Evolutionary conservation across 345 rosid genomes (phyloP).

Genomic region (Eucalyptus camaldulensis): DNA sequence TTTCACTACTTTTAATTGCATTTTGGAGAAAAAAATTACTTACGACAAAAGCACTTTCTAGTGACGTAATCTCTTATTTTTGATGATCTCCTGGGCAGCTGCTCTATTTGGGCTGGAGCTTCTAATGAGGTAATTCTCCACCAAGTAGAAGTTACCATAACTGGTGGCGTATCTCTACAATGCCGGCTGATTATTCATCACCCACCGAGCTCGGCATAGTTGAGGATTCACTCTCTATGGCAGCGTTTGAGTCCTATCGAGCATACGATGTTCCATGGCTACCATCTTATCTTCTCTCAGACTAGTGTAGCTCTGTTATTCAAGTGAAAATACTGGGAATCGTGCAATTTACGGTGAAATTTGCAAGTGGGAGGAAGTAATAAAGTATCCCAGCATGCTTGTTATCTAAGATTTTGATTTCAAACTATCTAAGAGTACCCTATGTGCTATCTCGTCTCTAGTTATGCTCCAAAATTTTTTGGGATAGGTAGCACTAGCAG

Average conservation of each 20-base stretch:
- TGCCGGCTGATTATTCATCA: constrained; percentile 43
- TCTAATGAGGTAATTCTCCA: background rate
- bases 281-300: background rate
- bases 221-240: constrained; percentile 41
- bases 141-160: background rate
- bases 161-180: background rate
- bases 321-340: too few species aligned
- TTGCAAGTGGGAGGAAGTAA: too few species aligned
- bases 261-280: background rate
- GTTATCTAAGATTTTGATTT: too few species aligned
- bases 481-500: too few species aligned
- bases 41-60: too few species aligned
- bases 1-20: background rate
- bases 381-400: too few species aligned
- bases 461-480: too few species aligned
- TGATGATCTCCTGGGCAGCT: background rate
- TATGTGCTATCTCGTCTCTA: too few species aligned
- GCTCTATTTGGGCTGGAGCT: background rate
- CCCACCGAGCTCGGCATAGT: constrained; percentile 48
- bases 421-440: too few species aligned
- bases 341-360: too few species aligned
- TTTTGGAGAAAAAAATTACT: background rate
- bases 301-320: too few species aligned
- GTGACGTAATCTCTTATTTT: background rate
- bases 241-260: constrained; percentile 20